Evolutionary conservation across 2,329 filamentous ascomycete genomes (phyloP).

Genomic region (Colletotrichum sidae): DNA sequence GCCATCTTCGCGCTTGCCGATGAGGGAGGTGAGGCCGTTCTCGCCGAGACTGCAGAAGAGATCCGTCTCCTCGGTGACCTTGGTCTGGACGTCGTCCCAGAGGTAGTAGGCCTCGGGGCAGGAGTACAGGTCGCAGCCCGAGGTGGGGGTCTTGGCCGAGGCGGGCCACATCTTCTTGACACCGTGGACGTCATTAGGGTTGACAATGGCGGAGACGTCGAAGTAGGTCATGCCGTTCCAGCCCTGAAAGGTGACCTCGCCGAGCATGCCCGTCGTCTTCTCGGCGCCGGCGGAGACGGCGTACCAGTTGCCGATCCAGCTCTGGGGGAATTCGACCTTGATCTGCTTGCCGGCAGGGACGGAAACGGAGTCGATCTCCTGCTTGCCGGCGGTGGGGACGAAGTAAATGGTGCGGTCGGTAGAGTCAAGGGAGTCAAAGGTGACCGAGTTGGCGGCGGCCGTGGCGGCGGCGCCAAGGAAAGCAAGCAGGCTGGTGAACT

Average conservation of each 20-base stretch:
- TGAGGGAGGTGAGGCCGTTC: slow-evolving; percentile 43
- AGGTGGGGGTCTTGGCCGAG: slow-evolving; percentile 50
- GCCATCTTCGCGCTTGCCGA: slow-evolving; percentile 19
- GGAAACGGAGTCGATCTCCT: slow-evolving; percentile 51
- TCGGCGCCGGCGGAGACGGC: slow-evolving; percentile 57
- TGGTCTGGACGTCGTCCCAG: slow-evolving; percentile 67
- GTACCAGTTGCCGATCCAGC: slow-evolving; percentile 64
- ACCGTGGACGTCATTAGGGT: slow-evolving; percentile 60
- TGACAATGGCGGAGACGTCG: slow-evolving; percentile 69
- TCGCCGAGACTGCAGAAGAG: slow-evolving; percentile 64
- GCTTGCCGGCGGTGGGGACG: slow-evolving; percentile 55
- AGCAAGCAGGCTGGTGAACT: slow-evolving; percentile 60
- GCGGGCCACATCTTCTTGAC: slow-evolving; percentile 67
- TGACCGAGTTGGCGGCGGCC: slow-evolving; percentile 61
- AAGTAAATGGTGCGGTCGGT: slow-evolving; percentile 62
- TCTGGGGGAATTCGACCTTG: slow-evolving; percentile 55
- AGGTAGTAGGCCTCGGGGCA: slow-evolving; percentile 67
- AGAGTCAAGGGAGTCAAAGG: slow-evolving; percentile 69
- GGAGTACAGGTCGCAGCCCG: slow-evolving; percentile 64
- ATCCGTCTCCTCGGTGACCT: slow-evolving; percentile 59
- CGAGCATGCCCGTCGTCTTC: slow-evolving; percentile 62
- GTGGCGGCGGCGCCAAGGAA: slow-evolving; percentile 54
- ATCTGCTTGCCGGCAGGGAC: slow-evolving; percentile 53
- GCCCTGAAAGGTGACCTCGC: slow-evolving; percentile 62
- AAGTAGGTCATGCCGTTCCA: slow-evolving; percentile 64